Evolutionary conservation across 1,139 yeast genomes (phyloP).

Genomic region (Pichia sp.): DNA sequence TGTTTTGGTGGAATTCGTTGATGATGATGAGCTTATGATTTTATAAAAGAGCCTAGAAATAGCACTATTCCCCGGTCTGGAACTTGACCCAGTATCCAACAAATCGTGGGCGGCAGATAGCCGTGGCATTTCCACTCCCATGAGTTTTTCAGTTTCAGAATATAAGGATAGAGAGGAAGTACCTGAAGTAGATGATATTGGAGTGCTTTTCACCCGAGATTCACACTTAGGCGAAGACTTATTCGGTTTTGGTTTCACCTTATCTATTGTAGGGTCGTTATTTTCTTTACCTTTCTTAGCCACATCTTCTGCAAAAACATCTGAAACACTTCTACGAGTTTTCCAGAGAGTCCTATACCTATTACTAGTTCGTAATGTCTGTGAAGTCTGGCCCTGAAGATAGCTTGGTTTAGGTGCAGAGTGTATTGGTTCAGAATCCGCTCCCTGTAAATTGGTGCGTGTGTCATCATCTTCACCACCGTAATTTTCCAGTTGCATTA

Average conservation of each 20-base stretch:
- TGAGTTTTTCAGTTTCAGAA: background rate
- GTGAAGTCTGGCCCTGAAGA: background rate
- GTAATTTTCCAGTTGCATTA: background rate
- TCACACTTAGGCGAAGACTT: background rate
- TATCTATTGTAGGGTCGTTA: background rate
- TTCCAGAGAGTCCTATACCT: background rate
- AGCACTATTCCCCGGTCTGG: background rate
- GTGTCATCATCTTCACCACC: background rate
- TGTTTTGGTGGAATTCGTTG: background rate
- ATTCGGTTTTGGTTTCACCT: background rate
- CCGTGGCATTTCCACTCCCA: background rate
- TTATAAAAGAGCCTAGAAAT: background rate
- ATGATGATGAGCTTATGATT: slow-evolving; percentile 1
- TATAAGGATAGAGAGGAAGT: background rate
- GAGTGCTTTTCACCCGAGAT: background rate
- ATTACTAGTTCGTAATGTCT: slow-evolving; percentile 5
- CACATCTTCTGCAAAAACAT: background rate
- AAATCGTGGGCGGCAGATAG: background rate
- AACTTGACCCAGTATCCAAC: background rate
- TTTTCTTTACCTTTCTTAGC: background rate
- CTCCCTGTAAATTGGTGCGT: background rate
- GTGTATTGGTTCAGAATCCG: background rate
- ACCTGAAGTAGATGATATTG: background rate
- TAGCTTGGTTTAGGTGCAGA: background rate
- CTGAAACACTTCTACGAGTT: background rate